Evolutionary conservation across 805 yeast species (phyloP).

Genomic region (Starmerella stellata): DNA sequence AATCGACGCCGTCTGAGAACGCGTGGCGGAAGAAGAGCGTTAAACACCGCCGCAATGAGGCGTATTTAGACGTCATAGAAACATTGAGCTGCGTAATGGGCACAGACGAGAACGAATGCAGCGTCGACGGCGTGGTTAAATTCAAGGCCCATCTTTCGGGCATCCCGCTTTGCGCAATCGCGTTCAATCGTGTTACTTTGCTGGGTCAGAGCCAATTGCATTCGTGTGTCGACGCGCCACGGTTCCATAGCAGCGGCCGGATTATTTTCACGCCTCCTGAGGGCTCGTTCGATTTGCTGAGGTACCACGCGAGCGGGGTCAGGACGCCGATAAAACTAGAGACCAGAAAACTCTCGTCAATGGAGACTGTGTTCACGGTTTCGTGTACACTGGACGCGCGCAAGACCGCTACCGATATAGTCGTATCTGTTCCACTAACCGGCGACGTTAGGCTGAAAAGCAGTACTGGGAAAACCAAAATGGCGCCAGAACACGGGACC

Average conservation of each 20-base stretch:
- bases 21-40: slow-evolving; percentile 61
- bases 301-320: slow-evolving; percentile 42
- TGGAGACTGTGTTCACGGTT: slow-evolving; percentile 23
- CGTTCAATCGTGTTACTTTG: slow-evolving; percentile 38
- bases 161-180: slow-evolving; percentile 67
- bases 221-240: slow-evolving; percentile 61
- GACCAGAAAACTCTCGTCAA: slow-evolving; percentile 23
- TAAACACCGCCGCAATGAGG: slow-evolving; percentile 66
- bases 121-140: slow-evolving; percentile 54
- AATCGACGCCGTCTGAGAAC: slow-evolving; percentile 22
- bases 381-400: slow-evolving; percentile 8
- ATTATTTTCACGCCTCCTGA: slow-evolving; percentile 75
- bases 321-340: slow-evolving; percentile 17
- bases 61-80: slow-evolving; percentile 59
- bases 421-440: slow-evolving; percentile 50
- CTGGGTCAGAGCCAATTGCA: slow-evolving; percentile 72
- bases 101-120: slow-evolving; percentile 33
- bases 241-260: slow-evolving; percentile 44
- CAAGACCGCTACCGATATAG: slow-evolving; percentile 27
- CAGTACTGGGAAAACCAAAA: slow-evolving; percentile 51
- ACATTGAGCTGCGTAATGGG: slow-evolving; percentile 52
- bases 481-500: slow-evolving; percentile 43
- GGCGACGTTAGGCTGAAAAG: slow-evolving; percentile 28
- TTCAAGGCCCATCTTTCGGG: slow-evolving; percentile 62
- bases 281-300: slow-evolving; percentile 69